These are phyloP conservation scores for Teunomyces pallodes DNA, from an alignment of 805 yeast genomes.

Conservation along the genomic window DNA sequence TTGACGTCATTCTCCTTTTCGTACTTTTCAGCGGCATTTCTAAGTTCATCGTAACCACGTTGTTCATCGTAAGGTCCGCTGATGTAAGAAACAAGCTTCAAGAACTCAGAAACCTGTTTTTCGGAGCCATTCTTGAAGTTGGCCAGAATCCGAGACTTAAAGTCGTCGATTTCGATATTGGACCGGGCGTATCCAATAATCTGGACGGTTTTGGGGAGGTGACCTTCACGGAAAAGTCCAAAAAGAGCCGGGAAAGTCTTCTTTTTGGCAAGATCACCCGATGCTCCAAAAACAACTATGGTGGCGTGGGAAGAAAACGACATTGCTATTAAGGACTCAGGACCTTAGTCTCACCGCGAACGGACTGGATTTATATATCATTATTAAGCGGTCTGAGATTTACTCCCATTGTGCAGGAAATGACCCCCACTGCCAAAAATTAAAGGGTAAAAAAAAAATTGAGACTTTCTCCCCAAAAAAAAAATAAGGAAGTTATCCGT, in stretches of 20 bases:
- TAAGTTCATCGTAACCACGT: conserved; percentile 67
- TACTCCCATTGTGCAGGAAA: neutral
- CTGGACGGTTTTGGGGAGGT: conserved; percentile 63
- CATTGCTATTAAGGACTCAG: conserved; percentile 12
- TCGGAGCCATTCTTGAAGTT: conserved; percentile 54
- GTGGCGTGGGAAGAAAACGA: conserved; percentile 64
- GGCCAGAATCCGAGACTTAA: conserved; percentile 63
- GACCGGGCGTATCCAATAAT: conserved; percentile 94
- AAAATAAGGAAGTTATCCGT: too few relatives aligned
- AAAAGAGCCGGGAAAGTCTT: conserved; percentile 88
- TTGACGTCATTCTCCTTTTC: conserved; percentile 51
- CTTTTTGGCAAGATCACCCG: conserved; percentile 93
- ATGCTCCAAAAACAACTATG: conserved; percentile 88
- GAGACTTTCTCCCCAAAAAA: neutral
- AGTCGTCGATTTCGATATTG: conserved; percentile 61
- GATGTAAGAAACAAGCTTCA: conserved; percentile 63
- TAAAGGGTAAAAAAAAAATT: neutral
- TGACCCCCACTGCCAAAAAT: neutral
- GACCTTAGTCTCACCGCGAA: neutral
- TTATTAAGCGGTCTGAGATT: neutral
- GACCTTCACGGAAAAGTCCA: conserved; percentile 68
- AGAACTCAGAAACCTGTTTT: conserved; percentile 54
- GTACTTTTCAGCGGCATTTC: conserved; percentile 51
- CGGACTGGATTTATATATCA: neutral
- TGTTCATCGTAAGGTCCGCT: conserved; percentile 78